These are phyloP conservation scores for Colletotrichum horii DNA, from an alignment of 2,329 filamentous ascomycete species.

Conservation along the genomic window DNA sequence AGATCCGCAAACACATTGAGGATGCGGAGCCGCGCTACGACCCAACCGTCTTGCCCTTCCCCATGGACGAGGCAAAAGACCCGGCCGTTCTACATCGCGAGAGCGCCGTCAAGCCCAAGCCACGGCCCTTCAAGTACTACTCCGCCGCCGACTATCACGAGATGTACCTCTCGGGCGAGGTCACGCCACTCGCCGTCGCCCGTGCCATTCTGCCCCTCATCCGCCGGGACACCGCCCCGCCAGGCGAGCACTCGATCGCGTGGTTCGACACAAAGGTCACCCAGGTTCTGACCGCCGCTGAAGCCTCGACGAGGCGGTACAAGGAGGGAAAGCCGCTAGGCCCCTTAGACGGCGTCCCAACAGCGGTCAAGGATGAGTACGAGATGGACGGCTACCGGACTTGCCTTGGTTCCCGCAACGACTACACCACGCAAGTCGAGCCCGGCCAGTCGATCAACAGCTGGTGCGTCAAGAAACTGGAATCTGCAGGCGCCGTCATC, in stretches of 20 bases:
- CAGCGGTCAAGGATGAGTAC: constrained; percentile 79
- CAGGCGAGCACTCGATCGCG: constrained; percentile 45
- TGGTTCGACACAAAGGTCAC: constrained; percentile 50
- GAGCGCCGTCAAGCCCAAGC: constrained; percentile 8
- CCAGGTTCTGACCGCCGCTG: constrained; percentile 45
- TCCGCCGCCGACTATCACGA: constrained; percentile 50
- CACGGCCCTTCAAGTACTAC: constrained; percentile 25
- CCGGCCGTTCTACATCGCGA: constrained; percentile 17
- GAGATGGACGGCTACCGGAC: constrained; percentile 77
- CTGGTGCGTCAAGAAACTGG: constrained; percentile 74
- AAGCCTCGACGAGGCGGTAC: constrained; percentile 50
- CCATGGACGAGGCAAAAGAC: constrained; percentile 49
- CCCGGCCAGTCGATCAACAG: constrained; percentile 53
- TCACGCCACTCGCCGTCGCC: constrained; percentile 52
- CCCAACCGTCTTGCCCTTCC: constrained; percentile 48
- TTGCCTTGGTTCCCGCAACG: constrained; percentile 65
- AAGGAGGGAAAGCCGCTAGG: constrained; percentile 63
- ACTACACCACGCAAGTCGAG: constrained; percentile 56
- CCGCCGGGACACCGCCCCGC: constrained; percentile 39
- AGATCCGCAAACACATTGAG: constrained; percentile 56
- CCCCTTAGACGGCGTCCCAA: constrained; percentile 73
- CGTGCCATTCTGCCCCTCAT: constrained; percentile 51
- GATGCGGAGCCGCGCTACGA: constrained; percentile 54
- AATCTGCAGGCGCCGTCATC: constrained; percentile 56
- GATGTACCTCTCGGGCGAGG: constrained; percentile 47